These are phyloP conservation scores for Cladorrhinum sp. DNA, from an alignment of 2,329 filamentous ascomycete genomes.

Conservation along the genomic window DNA sequence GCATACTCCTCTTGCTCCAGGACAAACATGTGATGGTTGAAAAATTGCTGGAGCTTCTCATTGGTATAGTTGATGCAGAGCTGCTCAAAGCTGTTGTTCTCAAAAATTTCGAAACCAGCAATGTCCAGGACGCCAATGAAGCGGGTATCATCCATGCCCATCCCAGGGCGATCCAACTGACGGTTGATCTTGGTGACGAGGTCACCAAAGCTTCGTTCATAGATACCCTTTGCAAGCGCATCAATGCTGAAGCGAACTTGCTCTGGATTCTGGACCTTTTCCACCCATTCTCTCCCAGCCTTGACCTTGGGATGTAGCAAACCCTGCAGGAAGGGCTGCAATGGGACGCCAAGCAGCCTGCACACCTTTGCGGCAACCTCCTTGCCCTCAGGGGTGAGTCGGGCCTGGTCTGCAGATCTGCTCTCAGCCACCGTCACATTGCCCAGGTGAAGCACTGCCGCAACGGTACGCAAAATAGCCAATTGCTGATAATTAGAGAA, in stretches of 20 bases:
- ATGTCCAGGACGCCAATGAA: slow-evolving; percentile 99
- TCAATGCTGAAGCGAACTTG: slow-evolving; percentile 89
- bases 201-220: slow-evolving; percentile 92
- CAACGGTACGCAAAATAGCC: slow-evolving; percentile 80
- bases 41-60: slow-evolving; percentile 98
- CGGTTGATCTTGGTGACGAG: slow-evolving; percentile 88
- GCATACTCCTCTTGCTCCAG: slow-evolving; percentile 98
- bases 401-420: slow-evolving; percentile 83
- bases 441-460: slow-evolving; percentile 87
- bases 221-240: slow-evolving; percentile 93
- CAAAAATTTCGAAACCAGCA: slow-evolving; percentile 98
- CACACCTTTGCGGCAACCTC: slow-evolving; percentile 76
- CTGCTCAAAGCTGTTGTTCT: slow-evolving; percentile 97
- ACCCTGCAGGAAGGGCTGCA: slow-evolving; percentile 83
- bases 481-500: slow-evolving; percentile 82
- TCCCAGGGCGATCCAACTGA: slow-evolving; percentile 82
- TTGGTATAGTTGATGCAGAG: slow-evolving; percentile 99
- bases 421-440: slow-evolving; percentile 90
- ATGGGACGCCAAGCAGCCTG: slow-evolving; percentile 75
- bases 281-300: slow-evolving; percentile 95
- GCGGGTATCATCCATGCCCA: slow-evolving; percentile 80
- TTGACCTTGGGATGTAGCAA: slow-evolving; percentile 91
- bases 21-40: slow-evolving; percentile 99
- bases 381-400: slow-evolving; percentile 71
- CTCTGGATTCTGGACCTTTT: slow-evolving; percentile 96